Base-by-base conservation (phyloP, 2,329 filamentous ascomycete species). In the Truncatella angustata region DNA sequence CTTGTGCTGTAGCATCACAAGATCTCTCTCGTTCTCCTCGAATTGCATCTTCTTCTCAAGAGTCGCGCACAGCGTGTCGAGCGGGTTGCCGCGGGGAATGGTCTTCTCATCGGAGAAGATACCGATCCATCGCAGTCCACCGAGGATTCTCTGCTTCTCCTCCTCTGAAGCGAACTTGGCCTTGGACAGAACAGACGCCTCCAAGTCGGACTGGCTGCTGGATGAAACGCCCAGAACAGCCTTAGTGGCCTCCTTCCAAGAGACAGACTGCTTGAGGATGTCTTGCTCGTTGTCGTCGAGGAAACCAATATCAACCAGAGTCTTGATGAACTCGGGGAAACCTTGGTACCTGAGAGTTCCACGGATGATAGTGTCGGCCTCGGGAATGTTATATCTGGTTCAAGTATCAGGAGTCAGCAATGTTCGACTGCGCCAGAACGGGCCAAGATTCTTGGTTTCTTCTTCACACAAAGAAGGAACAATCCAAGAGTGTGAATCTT, bases 21-120 rank as follows among this genome's bases (percentile, higher is more conserved):
- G 77, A 71, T 96, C 91, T 54, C 91, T 86, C 82, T 96, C 91
- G 55, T 81, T 87, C 62, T 87, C 77, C 65, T 82, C 87, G 71
- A 87, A 96, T 72, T 89, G 82, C 90, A 96, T 95, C 84, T 95
- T 96, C 78, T 88, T 75, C 78, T 95, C 91, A 26, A 96, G 82
- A 3, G 85, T 88, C 28, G 90, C 90, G 75, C 91, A 96, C 35
- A 96, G 84, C 14, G 88, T 92, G 70, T 96, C 91, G 34, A 96
- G 81, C 7, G 90, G 87, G 75, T 89, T 96, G 50, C 85, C 87
- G 51, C 84, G 78, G 24, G 90, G 86, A 5, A 74, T 87, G 66
- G 87, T 91, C 68, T 82, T 74, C 66, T 83, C 79, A 58, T 85
- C 79, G 39, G 83, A 87, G 74, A 91, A 87, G 56, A 85, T 67